Conservation (phyloP, 1,139 yeast species). For the Eremothecium sinecaudum region DNA sequence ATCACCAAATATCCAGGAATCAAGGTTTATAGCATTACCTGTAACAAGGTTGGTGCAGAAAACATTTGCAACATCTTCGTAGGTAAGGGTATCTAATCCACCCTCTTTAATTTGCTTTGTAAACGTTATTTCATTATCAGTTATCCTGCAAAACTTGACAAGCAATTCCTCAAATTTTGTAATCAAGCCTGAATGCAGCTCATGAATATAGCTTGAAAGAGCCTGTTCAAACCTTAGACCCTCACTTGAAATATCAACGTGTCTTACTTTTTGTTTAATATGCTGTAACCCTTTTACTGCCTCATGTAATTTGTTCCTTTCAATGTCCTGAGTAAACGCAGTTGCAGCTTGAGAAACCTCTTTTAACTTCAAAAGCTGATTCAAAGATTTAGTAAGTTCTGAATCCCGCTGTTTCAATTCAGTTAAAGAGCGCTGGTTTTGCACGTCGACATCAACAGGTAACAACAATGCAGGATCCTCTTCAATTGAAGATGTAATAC, state of each 20-base stretch:
- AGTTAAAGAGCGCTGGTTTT: neutral
- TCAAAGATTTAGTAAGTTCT: slow-evolving; percentile 16
- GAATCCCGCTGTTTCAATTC: slow-evolving; percentile 16
- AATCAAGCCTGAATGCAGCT: slow-evolving; percentile 20
- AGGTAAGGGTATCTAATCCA: slow-evolving; percentile 11
- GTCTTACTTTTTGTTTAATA: slow-evolving; percentile 13
- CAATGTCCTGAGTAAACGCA: too few relatives aligned
- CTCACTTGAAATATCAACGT: slow-evolving; percentile 9
- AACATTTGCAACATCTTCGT: slow-evolving; percentile 14
- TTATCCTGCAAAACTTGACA: slow-evolving; percentile 20
- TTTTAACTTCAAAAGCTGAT: slow-evolving; percentile 17
- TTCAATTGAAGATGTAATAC: slow-evolving; percentile 11
- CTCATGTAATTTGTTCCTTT: slow-evolving; percentile 22
- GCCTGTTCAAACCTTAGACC: slow-evolving; percentile 26
- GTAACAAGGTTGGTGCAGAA: slow-evolving; percentile 15
- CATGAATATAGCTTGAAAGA: slow-evolving; percentile 20
- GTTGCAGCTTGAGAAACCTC: slow-evolving; percentile 16
- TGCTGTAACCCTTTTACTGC: neutral
- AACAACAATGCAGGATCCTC: slow-evolving; percentile 18
- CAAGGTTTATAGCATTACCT: slow-evolving; percentile 16
- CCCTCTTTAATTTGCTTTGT: slow-evolving; percentile 9
- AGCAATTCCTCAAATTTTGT: slow-evolving; percentile 15
- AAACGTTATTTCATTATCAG: slow-evolving; percentile 14
- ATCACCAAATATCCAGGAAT: slow-evolving; percentile 21
- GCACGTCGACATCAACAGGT: neutral